Evolutionary conservation across 164 flowering plant genomes (phyloP), one percentile per base, ranked within the genome.

Genomic region (Pachysandra terminalis): DNA sequence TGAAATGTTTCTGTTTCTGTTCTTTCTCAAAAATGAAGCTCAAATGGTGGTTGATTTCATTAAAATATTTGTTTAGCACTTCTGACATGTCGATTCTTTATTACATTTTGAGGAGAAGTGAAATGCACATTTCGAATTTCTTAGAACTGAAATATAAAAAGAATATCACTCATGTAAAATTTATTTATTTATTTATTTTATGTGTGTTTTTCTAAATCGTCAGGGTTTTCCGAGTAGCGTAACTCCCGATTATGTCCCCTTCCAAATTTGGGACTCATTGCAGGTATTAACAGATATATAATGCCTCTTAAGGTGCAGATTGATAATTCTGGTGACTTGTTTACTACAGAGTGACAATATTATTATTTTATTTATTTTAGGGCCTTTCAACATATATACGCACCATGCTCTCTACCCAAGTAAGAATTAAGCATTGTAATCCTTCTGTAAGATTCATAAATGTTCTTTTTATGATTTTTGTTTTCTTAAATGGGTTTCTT

Each of bases 221-320:
- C 86, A 96, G 99, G 99, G 98, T 21, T 96, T 88, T 76, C 99
- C 99, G 4, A 78, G 83, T 72, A 90, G 96, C 84, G 97, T 90
- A 9, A 95, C 98, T 45, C 89, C 96, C 17, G 99, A 95, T 85
- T 95, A 95, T 73, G 81, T 80, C 41, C 89, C 89, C 52, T 95
- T 92, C 75, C 99, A 95, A 79, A 49, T 89, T 4, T 95, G 99
- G 99, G 98, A 95, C 71, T 83, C 87, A 6, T 83, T 95, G 73
- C 99, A 95, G 94, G 99, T 96, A 71, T 64, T 0, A 10, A 19
- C 27, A 51, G 17, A 14, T 23, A 40, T 23, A 59, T 14, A 9
- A 9, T 48, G 51, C 22, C 49, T 25, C 5, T 55, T 37, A 28
- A 17, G 10, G 56, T 57, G 19, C 25, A 64, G 17, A 19, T 32